Base-by-base conservation (phyloP, 352 stramenopile species). In the Detonula confervacea region DNA sequence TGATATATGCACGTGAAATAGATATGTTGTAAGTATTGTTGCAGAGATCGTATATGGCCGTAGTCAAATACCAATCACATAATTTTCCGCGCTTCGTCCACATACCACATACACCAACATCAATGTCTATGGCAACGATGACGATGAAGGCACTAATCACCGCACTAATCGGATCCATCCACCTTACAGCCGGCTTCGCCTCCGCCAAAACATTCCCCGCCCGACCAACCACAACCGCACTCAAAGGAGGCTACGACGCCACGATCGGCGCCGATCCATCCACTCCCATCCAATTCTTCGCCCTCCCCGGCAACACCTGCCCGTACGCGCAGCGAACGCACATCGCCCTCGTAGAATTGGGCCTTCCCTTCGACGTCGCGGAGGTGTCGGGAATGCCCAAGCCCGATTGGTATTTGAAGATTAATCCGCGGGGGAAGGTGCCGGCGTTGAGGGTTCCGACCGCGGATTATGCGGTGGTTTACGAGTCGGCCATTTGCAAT, bases 401-500 rank as follows among this genome's bases (percentile, higher is more conserved):
- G 27, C 68, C 73, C 0, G 59, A 84, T 67, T 87, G 80, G 80
- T 87, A 77, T 42, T 54, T 85, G 0, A 77, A 80, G 42, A 87
- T 87, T 4, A 87, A 87, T 63, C 81, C 81, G 11, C 25, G 72
- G 20, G 78, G 78, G 29, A 82, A 82, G 56, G 78, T 86, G 9
- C 80, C 80, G 37, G 76, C 80, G 5, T 35, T 87, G 27, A 29
- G 66, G 59, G 67, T 81, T 14, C 71, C 69, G 37, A 71, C 71
- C 56, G 47, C 52, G 3, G 67, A 81, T 54, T 77, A 81, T 46
- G 49, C 68, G 24, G 68, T 83, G 0, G 68, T 83, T 68, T 83
- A 87, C 27, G 79, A 87, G 49, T 83, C 73, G 37, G 73, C 72
- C 5, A 81, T 87, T 35, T 87, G 79, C 52, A 79, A 87, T 63